Conservation (phyloP, 139 green algal genomes). For the Microglena sp. region DNA sequence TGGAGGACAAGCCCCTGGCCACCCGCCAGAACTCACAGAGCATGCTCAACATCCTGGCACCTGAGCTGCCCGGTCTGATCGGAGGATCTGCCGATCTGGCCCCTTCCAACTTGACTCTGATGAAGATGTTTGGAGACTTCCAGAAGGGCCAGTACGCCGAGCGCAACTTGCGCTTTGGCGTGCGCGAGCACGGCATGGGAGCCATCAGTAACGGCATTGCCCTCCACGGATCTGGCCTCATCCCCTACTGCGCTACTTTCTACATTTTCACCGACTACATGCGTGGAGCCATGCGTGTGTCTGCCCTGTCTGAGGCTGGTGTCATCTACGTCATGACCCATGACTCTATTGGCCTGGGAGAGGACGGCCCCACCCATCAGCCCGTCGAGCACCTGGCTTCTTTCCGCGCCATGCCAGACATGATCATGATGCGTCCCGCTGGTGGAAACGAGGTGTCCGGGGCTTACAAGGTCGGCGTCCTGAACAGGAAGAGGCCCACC, state of each 20-base stretch:
- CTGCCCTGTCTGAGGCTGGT: constrained; percentile 80
- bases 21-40: constrained; percentile 93
- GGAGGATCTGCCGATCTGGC: constrained; percentile 95
- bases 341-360: constrained; percentile 98
- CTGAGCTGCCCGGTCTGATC: constrained; percentile 84
- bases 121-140: constrained; percentile 98
- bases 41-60: constrained; percentile 90
- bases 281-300: constrained; percentile 91
- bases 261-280: constrained; percentile 99
- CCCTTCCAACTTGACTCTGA: constrained; percentile 97
- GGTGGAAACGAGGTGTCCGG: constrained; percentile 94
- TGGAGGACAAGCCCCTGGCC: constrained; percentile 88
- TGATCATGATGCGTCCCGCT: constrained; percentile 85
- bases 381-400: constrained; percentile 94
- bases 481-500: constrained; percentile 66
- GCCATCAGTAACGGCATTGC: constrained; percentile 93
- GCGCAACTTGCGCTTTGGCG: constrained; percentile 95
- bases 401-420: constrained; percentile 98
- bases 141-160: constrained; percentile 88
- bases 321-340: constrained; percentile 97
- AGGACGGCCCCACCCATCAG: constrained; percentile 99
- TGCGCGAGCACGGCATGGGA: constrained; percentile 98
- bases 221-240: constrained; percentile 80
- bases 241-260: constrained; percentile 99
- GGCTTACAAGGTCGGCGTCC: constrained; percentile 81